These are phyloP conservation scores for Zalaria sp. DNA, from an alignment of 2,329 filamentous ascomycete genomes.

Conservation along the genomic window DNA sequence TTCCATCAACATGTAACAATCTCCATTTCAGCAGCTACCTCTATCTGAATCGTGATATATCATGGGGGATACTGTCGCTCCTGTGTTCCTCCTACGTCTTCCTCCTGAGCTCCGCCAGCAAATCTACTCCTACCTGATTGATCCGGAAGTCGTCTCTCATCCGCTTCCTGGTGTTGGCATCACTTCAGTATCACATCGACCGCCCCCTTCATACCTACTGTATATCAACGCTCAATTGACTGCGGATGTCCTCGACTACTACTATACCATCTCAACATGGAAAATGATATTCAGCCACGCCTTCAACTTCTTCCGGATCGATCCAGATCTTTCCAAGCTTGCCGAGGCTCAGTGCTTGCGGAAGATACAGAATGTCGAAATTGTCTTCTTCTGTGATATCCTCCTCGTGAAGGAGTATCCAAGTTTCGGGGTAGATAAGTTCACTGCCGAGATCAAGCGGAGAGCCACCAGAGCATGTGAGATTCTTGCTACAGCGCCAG, in stretches of 20 bases:
- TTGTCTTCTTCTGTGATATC: constrained; percentile 19
- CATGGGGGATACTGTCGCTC: too few species aligned
- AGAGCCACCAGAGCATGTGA: constrained; percentile 15
- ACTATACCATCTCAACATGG: constrained; percentile 16
- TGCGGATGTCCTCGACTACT: constrained; percentile 16
- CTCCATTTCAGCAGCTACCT: too few species aligned
- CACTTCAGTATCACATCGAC: constrained; percentile 17
- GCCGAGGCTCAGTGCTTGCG: constrained; percentile 9
- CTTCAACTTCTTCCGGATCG: constrained; percentile 22
- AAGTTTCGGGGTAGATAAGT: constrained; percentile 13
- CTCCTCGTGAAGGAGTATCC: constrained; percentile 17
- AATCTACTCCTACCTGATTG: constrained; percentile 26
- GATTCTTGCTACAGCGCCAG: constrained; percentile 11
- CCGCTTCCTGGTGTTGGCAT: constrained; percentile 16
- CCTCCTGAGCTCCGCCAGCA: constrained; percentile 29
- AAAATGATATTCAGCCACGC: constrained; percentile 20
- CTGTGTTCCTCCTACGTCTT: constrained; percentile 16
- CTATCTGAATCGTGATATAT: too few species aligned
- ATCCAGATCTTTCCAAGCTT: constrained; percentile 16
- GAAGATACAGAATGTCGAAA: constrained; percentile 15
- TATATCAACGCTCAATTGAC: constrained; percentile 13
- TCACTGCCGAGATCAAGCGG: constrained; percentile 16
- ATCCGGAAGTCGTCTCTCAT: constrained; percentile 10
- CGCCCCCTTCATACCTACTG: constrained; percentile 12
- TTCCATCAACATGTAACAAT: too few species aligned